phyloP scores from a whole-genome alignment of 495 filamentous ascomycete genomes.

The Aspergillus baeticus region DNA sequence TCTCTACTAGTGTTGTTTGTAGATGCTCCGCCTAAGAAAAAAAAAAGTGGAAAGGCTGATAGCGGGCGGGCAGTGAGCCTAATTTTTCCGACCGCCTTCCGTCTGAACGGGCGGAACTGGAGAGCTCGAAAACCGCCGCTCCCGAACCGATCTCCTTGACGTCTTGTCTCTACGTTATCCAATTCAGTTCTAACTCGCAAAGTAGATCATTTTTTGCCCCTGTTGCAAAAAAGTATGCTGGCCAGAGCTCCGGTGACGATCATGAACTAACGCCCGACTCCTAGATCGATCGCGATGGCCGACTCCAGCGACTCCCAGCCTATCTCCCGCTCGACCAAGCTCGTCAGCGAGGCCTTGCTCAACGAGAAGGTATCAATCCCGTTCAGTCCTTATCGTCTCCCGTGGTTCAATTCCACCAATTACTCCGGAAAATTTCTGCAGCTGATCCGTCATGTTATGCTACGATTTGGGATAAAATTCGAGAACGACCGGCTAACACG shows the following conservation, averaged over 20 bases:
- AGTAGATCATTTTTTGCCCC: slow-evolving; percentile 6
- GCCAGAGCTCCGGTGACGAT: not conserved
- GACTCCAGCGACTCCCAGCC: slow-evolving; percentile 51
- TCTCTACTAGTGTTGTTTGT: slow-evolving; percentile 9
- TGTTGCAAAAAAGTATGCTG: slow-evolving; percentile 13
- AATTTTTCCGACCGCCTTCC: slow-evolving; percentile 47
- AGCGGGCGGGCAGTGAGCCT: slow-evolving; percentile 27
- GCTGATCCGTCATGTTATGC: not conserved
- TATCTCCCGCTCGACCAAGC: slow-evolving; percentile 58
- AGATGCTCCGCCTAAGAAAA: slow-evolving; percentile 16
- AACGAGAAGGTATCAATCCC: slow-evolving; percentile 80
- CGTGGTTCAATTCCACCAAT: not conserved
- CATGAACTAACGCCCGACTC: slow-evolving; percentile 2
- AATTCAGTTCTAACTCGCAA: slow-evolving; percentile 16
- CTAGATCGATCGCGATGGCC: slow-evolving; percentile 51
- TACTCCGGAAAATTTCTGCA: not conserved
- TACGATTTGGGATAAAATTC: not conserved
- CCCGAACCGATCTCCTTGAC: slow-evolving; percentile 28
- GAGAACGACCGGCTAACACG: slow-evolving; percentile 4
- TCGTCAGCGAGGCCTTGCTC: slow-evolving; percentile 88
- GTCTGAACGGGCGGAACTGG: slow-evolving; percentile 16
- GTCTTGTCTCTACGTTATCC: slow-evolving; percentile 16
- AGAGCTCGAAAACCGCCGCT: slow-evolving; percentile 30
- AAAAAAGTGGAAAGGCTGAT: slow-evolving; percentile 25
- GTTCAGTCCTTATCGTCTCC: not conserved